Evolutionary conservation across 148 eudicot genomes (phyloP), one percentile per base, ranked within the genome.

Genomic region (Rhododendron kiyosumense): DNA sequence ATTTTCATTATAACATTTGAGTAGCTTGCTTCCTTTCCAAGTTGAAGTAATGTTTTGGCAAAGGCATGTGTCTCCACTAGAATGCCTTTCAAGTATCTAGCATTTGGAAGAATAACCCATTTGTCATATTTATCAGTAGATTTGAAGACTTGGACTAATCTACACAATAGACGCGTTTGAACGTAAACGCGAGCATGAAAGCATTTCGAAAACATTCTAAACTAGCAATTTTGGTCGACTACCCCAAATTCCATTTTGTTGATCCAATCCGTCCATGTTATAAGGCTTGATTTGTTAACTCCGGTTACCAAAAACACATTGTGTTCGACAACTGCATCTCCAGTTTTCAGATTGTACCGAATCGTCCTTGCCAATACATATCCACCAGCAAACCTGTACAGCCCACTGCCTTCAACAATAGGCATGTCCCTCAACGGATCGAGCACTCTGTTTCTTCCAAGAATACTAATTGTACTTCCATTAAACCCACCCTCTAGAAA

Each of bases 291-390:
- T 41, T 41, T 41, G 43, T 41, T 5, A 41, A 41, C 43, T 5
- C 7, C 5, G 5, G 43, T 90, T 0, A 92, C 94, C 82, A 84
- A 77, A 89, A 81, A 89, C 76, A 88, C 79, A 87, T 92, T 79
- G 54, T 93, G 92, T 86, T 94, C 94, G 65, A 89, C 92, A 38
- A 91, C 83, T 78, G 94, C 96, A 86, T 85, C 90, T 41, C 91
- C 92, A 1, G 92, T 92, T 41, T 77, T 85, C n/a, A 28, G 61
- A 83, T 91, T 82, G 46, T 46, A 86, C 24, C 43, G 26, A 24
- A 87, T 61, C 5, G 94, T 92, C 88, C 85, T 89, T 0, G 92
- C 93, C 81, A 85, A 41, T 0, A 88, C 93, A 54, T 91, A 91
- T 18, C 94, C 94, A 1, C 88, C 85, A 71, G 94, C 93, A 71